Evolutionary conservation across 768 basidiomycete species (phyloP).

Genomic region (Pleurotus tuber-regium): DNA sequence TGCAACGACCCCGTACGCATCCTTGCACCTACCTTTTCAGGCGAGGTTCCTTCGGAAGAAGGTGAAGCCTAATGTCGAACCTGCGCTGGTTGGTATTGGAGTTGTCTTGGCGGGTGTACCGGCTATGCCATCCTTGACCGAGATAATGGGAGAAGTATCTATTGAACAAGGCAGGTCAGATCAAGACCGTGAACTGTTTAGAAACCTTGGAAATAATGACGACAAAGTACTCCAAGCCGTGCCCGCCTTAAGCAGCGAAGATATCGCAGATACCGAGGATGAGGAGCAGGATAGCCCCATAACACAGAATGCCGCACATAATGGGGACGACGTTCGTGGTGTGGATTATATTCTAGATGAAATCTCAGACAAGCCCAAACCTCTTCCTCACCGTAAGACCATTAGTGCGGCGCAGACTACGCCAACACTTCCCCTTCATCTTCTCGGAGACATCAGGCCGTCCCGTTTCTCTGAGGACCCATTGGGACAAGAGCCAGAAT

Average conservation of each 20-base stretch:
- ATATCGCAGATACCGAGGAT: constrained; percentile 35
- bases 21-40: constrained; percentile 46
- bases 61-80: constrained; percentile 69
- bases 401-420: constrained; percentile 69
- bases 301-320: constrained; percentile 20
- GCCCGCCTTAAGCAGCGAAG: constrained; percentile 22
- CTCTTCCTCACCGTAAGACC: constrained; percentile 40
- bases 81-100: constrained; percentile 84
- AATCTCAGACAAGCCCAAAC: constrained; percentile 20
- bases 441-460: constrained; percentile 43
- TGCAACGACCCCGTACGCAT: constrained; percentile 63
- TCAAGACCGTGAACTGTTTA: constrained; percentile 47
- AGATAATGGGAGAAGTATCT: constrained; percentile 78
- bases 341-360: constrained; percentile 15
- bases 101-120: constrained; percentile 74
- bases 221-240: constrained; percentile 36
- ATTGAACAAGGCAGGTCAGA: constrained; percentile 86
- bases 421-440: constrained; percentile 66
- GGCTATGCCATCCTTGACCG: constrained; percentile 71
- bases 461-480: constrained; percentile 71
- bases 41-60: constrained; percentile 54
- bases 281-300: constrained; percentile 13
- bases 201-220: constrained; percentile 45
- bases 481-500: constrained; percentile 61
- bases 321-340: constrained; percentile 14